phyloP scores from a whole-genome alignment of 192 early-diverging fungal genomes.

The Coemansia nantahalensis region DNA sequence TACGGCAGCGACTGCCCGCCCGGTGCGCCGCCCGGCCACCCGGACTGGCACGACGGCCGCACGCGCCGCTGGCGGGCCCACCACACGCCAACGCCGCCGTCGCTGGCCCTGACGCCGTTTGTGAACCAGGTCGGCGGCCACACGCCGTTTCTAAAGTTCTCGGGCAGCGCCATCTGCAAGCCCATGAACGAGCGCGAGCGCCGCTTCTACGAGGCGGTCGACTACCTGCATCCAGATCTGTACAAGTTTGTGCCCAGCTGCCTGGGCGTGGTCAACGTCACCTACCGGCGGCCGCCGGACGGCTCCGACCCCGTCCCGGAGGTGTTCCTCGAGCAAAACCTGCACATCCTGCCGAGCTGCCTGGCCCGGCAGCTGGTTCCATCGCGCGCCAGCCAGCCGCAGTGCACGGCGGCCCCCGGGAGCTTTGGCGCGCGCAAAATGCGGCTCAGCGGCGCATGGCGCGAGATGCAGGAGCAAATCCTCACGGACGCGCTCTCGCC shows the following conservation, averaged over 20 bases:
- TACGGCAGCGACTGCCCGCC: no score
- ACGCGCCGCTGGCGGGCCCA: slow-evolving; percentile 18
- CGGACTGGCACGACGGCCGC: no score
- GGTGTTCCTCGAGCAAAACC: slow-evolving; percentile 88
- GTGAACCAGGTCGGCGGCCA: slow-evolving; percentile 96
- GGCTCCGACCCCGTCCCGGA: slow-evolving; percentile 48
- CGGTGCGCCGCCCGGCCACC: no score
- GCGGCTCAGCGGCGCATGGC: slow-evolving; percentile 59
- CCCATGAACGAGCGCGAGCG: slow-evolving; percentile 82
- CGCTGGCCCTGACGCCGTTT: slow-evolving; percentile 73
- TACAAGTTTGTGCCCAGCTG: slow-evolving; percentile 89
- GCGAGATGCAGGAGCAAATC: slow-evolving; percentile 81
- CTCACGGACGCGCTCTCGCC: slow-evolving; percentile 90
- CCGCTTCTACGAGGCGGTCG: slow-evolving; percentile 87
- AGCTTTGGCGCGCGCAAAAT: slow-evolving; percentile 53
- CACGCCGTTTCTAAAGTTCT: slow-evolving; percentile 92
- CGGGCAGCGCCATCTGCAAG: slow-evolving; percentile 96
- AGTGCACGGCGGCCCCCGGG: slow-evolving; percentile 44
- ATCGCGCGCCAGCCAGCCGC: slow-evolving; percentile 19
- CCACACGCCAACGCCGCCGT: slow-evolving; percentile 52
- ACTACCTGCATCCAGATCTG: slow-evolving; percentile 70
- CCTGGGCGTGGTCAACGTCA: slow-evolving; percentile 92
- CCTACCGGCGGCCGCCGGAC: slow-evolving; percentile 55
- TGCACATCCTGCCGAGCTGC: slow-evolving; percentile 78
- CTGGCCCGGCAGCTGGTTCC: slow-evolving; percentile 50